Conservation (phyloP, 768 basidiomycete species). For the Boletus vermiculosoides region DNA sequence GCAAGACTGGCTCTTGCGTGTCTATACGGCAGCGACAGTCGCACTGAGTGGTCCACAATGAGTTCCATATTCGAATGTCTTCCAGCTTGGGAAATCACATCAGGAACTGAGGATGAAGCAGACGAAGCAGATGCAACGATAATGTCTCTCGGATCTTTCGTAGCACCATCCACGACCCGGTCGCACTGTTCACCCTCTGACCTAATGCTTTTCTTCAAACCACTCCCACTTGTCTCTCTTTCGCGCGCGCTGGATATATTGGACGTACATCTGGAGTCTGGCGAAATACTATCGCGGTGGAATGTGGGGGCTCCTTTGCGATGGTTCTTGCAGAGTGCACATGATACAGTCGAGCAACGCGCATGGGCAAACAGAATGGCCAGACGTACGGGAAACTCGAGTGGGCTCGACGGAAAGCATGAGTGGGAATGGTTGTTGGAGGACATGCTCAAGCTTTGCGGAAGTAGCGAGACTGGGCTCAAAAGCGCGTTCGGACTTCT, state of each 20-base stretch:
- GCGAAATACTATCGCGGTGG: constrained; percentile 91
- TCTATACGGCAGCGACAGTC: constrained; percentile 76
- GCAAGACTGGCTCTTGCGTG: constrained; percentile 84
- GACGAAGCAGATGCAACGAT: constrained; percentile 84
- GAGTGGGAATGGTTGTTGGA: constrained; percentile 89
- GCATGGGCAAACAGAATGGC: constrained; percentile 88
- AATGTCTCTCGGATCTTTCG: constrained; percentile 73
- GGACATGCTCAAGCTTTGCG: constrained; percentile 84
- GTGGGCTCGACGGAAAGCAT: constrained; percentile 55
- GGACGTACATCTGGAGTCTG: constrained; percentile 91
- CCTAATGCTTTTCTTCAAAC: constrained; percentile 78
- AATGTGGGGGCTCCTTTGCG: constrained; percentile 74
- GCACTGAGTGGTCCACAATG: constrained; percentile 81
- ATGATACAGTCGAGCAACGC: constrained; percentile 66
- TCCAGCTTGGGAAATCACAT: constrained; percentile 77
- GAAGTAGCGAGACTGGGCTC: constrained; percentile 57
- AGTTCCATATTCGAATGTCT: constrained; percentile 93
- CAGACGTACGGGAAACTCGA: constrained; percentile 57
- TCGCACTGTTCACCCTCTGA: constrained; percentile 61
- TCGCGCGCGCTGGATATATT: constrained; percentile 86
- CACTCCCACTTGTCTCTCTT: constrained; percentile 68
- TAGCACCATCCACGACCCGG: constrained; percentile 67
- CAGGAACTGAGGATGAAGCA: constrained; percentile 57
- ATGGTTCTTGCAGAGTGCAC: constrained; percentile 86
- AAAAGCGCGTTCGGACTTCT: constrained; percentile 82